These are phyloP conservation scores for Cladorrhinum samala DNA, from an alignment of 495 filamentous ascomycete species.

Conservation along the genomic window DNA sequence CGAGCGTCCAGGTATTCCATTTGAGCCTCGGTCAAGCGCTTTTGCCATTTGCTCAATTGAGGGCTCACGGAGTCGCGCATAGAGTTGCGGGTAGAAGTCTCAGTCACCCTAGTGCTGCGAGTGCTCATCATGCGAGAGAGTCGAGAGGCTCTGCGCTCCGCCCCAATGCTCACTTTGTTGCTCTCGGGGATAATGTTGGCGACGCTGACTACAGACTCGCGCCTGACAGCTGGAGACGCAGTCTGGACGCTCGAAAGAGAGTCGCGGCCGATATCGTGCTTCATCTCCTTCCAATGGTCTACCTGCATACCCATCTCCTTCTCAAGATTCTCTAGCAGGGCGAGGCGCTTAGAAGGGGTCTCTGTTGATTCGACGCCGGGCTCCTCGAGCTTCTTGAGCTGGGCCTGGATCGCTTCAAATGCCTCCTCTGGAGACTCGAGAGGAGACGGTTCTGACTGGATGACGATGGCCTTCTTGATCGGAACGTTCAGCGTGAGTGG, in stretches of 20 bases:
- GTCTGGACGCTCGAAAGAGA: constrained; percentile 43
- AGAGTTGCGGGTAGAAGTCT: constrained; percentile 1
- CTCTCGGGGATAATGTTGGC: constrained; percentile 9
- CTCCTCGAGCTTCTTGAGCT: constrained; percentile 41
- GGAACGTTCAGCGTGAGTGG: constrained; percentile 39
- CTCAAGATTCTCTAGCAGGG: constrained; percentile 46
- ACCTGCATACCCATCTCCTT: constrained; percentile 48
- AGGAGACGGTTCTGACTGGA: constrained; percentile 41
- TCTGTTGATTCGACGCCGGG: constrained; percentile 22
- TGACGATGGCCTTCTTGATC: constrained; percentile 27
- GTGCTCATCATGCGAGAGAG: constrained; percentile 25
- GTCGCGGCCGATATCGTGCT: constrained; percentile 40
- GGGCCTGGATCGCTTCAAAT: constrained; percentile 43
- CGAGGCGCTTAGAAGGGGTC: constrained; percentile 31
- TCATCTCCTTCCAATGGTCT: constrained; percentile 45
- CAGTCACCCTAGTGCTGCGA: constrained; percentile 19
- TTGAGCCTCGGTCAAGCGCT: constrained; percentile 35
- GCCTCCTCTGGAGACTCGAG: constrained; percentile 44
- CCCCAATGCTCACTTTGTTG: constrained; percentile 21
- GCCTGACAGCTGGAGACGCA: constrained; percentile 18
- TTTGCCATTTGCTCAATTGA: constrained; percentile 26
- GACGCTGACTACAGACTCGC: constrained; percentile 17
- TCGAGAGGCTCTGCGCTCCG: constrained; percentile 33
- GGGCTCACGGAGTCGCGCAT: constrained; percentile 12
- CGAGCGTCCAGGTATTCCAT: constrained; percentile 38